Conservation (phyloP, 2,329 filamentous ascomycete genomes). For the Geosmithia flava region DNA sequence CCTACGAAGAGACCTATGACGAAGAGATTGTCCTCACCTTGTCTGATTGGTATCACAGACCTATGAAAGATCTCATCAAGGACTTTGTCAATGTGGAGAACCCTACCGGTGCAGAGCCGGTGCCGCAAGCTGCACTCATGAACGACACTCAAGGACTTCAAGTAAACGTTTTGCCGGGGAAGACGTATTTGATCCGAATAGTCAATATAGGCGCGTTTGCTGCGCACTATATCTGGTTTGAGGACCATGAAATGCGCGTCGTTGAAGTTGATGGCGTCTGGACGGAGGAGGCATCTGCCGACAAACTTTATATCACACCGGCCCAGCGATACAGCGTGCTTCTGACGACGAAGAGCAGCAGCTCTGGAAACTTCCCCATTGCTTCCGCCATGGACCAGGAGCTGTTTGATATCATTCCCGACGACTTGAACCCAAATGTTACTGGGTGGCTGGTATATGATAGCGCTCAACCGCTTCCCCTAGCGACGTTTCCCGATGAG, state of each 20-base stretch:
- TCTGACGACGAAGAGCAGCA: conserved; percentile 50
- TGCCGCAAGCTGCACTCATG: conserved; percentile 56
- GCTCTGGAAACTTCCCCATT: conserved; percentile 52
- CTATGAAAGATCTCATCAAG: conserved; percentile 33
- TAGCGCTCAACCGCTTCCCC: conserved; percentile 26
- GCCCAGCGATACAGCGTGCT: conserved; percentile 56
- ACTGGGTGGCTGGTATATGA: conserved; percentile 55
- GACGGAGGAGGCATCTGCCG: conserved; percentile 44
- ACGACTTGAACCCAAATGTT: conserved; percentile 54
- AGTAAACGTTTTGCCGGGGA: conserved; percentile 49
- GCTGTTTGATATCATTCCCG: conserved; percentile 57
- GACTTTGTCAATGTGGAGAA: conserved; percentile 40
- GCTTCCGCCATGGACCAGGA: conserved; percentile 57
- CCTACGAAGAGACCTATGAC: conserved; percentile 44
- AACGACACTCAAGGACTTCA: conserved; percentile 56
- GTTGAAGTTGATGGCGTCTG: conserved; percentile 66
- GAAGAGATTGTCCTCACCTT: conserved; percentile 53
- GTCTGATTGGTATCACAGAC: conserved; percentile 59
- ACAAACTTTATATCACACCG: conserved; percentile 52
- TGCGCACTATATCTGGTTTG: conserved; percentile 54
- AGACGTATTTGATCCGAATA: conserved; percentile 61
- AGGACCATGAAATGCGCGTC: conserved; percentile 54
- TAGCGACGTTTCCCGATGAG: conserved; percentile 42
- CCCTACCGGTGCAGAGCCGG: conserved; percentile 47
- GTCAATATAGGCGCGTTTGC: conserved; percentile 65